A percentile compares a stretch with the other conserved stretches of the same genome.
Evolutionary conservation across 78 protist genomes (phyloP).

Genomic region (slime mould (Dictyostelium discoideum)): dicty_2.7 NC_007088.5:8377001-8377500

Average conservation of each 20-base stretch:
- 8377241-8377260: not conserved
- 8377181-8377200: not conserved
- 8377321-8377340: not conserved
- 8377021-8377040: constrained; percentile 87
- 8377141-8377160: constrained; percentile 50
- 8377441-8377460: constrained; percentile 73
- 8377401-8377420: not conserved
- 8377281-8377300: constrained; percentile 2
- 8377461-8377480: constrained; percentile 59
- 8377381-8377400: not conserved
- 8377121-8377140: constrained; percentile 83
- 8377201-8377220: not conserved
- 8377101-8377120: constrained; percentile 79
- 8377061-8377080: constrained; percentile 72
- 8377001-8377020: constrained; percentile 75
- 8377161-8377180: not conserved
- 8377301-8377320: not conserved
- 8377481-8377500: constrained; percentile 72
- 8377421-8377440: not conserved
- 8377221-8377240: not conserved
- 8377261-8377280: not conserved
- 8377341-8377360: not conserved
- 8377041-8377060: constrained; percentile 86
- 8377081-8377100: constrained; percentile 48
- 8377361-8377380: no score